A percentile compares a stretch with the other conserved stretches of the same genome.
Conservation (phyloP, 176 grass and related monocot species). For the Avena eriantha region DNA sequence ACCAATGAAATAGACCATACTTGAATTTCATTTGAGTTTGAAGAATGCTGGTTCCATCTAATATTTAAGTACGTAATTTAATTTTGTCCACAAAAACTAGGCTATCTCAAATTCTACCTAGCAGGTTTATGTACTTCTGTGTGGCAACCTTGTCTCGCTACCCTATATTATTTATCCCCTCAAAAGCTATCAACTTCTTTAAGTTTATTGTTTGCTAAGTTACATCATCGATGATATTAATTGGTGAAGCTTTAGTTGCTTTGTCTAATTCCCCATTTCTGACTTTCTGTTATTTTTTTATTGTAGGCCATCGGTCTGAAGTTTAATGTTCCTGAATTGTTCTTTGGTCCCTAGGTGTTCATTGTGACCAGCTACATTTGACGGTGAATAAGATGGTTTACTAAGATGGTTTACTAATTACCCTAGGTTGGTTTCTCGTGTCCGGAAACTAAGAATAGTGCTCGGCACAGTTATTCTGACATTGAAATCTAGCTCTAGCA, state of each 20-base stretch:
- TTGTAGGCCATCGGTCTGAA: slow-evolving; percentile 72
- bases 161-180: background rate
- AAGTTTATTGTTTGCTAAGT: background rate
- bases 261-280: slow-evolving; percentile 1
- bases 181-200: background rate
- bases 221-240: background rate
- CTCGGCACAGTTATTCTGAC: background rate
- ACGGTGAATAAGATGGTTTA: slow-evolving; percentile 15
- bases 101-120: background rate
- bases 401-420: slow-evolving; percentile 29
- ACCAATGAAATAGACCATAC: background rate
- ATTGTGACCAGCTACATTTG: background rate
- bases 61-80: too few relatives aligned
- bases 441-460: background rate
- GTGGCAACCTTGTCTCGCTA: background rate
- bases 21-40: background rate
- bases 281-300: slow-evolving; percentile 18
- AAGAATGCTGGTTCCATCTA: background rate
- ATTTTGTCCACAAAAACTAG: background rate
- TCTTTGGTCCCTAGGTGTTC: slow-evolving; percentile 48
- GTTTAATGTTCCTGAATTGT: slow-evolving; percentile 80
- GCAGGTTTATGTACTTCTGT: background rate
- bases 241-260: background rate
- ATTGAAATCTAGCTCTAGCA: slow-evolving; percentile 2
- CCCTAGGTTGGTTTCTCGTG: background rate